These are phyloP conservation scores for Jatropha multifida DNA, from an alignment of 441 rosid genomes.

Conservation along the genomic window DNA sequence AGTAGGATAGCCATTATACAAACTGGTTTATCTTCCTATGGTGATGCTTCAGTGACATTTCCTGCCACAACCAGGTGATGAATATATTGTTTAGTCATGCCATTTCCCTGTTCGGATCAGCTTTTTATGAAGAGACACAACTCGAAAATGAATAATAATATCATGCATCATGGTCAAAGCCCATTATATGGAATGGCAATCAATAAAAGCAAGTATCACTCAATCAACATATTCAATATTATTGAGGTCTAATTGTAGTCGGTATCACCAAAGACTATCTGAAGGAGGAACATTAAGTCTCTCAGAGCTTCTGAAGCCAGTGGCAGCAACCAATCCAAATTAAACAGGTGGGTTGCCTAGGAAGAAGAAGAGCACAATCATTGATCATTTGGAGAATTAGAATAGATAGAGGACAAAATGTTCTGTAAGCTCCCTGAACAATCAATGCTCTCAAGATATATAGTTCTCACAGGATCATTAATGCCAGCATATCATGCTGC, in stretches of 20 bases:
- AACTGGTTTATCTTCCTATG: neutral
- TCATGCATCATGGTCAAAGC: neutral
- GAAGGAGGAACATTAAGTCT: neutral
- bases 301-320: conserved; percentile 5
- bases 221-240: neutral
- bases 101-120: neutral
- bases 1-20: neutral
- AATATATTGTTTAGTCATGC: neutral
- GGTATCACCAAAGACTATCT: neutral
- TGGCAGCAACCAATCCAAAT: neutral
- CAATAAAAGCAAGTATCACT: neutral
- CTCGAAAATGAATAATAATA: neutral
- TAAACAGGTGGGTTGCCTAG: neutral
- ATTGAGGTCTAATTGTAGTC: neutral
- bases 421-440: neutral
- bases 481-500: neutral
- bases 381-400: neutral
- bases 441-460: neutral
- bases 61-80: neutral
- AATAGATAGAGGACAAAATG: neutral
- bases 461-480: neutral
- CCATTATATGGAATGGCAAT: neutral
- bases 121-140: no score
- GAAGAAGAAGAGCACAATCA: neutral
- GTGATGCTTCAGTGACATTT: neutral